Evolutionary conservation across 768 basidiomycete genomes (phyloP).

Genomic region (Paxillus ammoniavirescens): DNA sequence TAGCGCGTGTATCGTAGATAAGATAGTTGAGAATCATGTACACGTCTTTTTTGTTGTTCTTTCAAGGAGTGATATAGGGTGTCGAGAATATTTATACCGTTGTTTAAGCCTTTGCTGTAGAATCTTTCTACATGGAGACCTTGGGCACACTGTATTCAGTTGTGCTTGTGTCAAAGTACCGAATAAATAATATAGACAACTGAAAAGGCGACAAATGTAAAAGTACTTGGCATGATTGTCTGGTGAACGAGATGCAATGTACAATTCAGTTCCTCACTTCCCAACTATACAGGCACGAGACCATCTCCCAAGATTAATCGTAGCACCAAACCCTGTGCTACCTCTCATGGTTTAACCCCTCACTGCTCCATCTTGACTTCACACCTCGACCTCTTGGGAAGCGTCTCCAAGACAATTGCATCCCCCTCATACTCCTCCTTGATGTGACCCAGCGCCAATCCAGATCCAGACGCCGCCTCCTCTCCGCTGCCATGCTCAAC

Average conservation of each 20-base stretch:
- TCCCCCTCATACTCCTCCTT: slow-evolving; percentile 31
- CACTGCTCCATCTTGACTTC: slow-evolving; percentile 17
- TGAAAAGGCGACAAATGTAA: background rate
- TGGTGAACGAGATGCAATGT: background rate
- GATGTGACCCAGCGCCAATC: slow-evolving; percentile 12
- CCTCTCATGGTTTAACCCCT: background rate
- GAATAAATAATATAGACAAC: too few species aligned
- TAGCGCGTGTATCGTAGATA: slow-evolving; percentile 6
- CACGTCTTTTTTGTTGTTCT: slow-evolving; percentile 2
- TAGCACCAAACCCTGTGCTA: background rate
- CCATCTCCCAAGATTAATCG: background rate
- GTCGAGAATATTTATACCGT: slow-evolving; percentile 29
- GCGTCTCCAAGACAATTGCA: slow-evolving; percentile 17
- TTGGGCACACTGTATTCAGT: slow-evolving; percentile 11
- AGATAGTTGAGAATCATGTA: background rate
- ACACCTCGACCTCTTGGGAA: slow-evolving; percentile 27
- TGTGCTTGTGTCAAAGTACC: too few species aligned
- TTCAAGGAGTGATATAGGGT: background rate
- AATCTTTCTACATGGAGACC: slow-evolving; percentile 11
- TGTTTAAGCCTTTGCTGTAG: slow-evolving; percentile 4
- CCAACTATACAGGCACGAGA: background rate
- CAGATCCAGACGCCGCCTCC: slow-evolving; percentile 1
- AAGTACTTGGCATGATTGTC: background rate
- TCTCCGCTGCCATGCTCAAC: slow-evolving; percentile 23
- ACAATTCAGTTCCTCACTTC: background rate